These are phyloP conservation scores for Agaricus blazei DNA, from an alignment of 768 basidiomycete genomes.

Conservation along the genomic window DNA sequence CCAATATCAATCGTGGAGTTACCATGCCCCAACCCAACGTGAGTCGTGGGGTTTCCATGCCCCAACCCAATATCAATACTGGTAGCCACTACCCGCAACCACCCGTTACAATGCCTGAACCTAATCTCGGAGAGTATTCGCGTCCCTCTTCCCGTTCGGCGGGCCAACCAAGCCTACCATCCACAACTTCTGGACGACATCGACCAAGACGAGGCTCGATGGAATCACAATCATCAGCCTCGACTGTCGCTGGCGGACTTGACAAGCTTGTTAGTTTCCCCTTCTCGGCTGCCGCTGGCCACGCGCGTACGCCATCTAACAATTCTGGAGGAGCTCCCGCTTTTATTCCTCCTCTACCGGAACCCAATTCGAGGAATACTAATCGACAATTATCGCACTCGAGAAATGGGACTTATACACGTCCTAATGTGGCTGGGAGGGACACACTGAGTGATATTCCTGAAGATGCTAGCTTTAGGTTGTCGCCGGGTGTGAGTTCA, in stretches of 20 bases:
- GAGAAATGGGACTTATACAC: background rate
- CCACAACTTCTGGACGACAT: background rate
- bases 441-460: slow-evolving; percentile 8
- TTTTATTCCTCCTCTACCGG: too few relatives aligned
- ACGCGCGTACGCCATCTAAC: background rate
- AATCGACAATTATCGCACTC: background rate
- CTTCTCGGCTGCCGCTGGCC: background rate
- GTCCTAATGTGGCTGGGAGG: background rate
- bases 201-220: background rate
- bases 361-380: background rate
- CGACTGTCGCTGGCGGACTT: slow-evolving; percentile 1
- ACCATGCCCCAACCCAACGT: too few relatives aligned
- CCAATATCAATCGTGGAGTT: too few relatives aligned
- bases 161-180: background rate
- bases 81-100: too few relatives aligned
- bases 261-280: slow-evolving; percentile 2
- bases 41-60: too few relatives aligned
- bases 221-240: background rate
- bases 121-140: background rate
- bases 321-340: background rate
- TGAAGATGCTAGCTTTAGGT: slow-evolving; percentile 2
- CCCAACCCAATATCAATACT: too few relatives aligned
- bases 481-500: background rate
- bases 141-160: background rate
- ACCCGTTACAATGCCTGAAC: too few relatives aligned